A percentile compares a stretch with the other conserved stretches of the same genome.
phyloP scores from a whole-genome alignment of 805 yeast species.

The Saccharomycopsis sp. region DNA sequence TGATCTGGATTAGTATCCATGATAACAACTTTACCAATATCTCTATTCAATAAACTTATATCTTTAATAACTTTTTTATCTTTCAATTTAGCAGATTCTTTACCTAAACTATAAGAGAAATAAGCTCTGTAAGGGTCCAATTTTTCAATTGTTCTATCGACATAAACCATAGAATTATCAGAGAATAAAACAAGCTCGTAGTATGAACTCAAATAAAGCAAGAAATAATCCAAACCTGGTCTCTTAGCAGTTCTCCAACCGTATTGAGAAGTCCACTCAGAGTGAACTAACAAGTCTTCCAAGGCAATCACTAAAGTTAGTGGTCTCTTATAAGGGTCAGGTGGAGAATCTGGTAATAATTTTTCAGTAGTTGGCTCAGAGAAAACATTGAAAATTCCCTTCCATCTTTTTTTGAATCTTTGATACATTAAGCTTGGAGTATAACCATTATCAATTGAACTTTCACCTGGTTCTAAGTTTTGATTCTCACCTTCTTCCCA shows the following conservation, averaged over 20 bases:
- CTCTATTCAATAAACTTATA: constrained; percentile 84
- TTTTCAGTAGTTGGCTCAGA: constrained; percentile 92
- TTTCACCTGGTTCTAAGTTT: constrained; percentile 33
- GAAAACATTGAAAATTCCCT: constrained; percentile 72
- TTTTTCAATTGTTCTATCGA: constrained; percentile 78
- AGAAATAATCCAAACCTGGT: constrained; percentile 95
- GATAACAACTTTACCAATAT: constrained; percentile 68
- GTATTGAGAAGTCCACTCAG: constrained; percentile 82
- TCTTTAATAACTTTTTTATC: constrained; percentile 91
- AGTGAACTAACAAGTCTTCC: constrained; percentile 86
- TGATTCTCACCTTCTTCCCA: constrained; percentile 77
- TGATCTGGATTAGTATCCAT: constrained; percentile 72
- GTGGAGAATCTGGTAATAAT: constrained; percentile 84
- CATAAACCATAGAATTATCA: constrained; percentile 75
- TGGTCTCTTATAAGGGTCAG: constrained; percentile 89
- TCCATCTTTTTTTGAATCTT: constrained; percentile 65
- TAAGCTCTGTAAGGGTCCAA: constrained; percentile 91
- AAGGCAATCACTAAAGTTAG: constrained; percentile 80
- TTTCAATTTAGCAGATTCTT: constrained; percentile 78
- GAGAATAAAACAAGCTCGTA: constrained; percentile 92
- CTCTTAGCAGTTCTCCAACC: constrained; percentile 99
- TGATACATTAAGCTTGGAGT: constrained; percentile 56
- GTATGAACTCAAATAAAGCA: constrained; percentile 90
- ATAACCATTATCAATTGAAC: constrained; percentile 58
- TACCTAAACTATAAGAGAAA: constrained; percentile 76